A percentile compares a stretch with the other conserved stretches of the same genome.
phyloP scores from a whole-genome alignment of 2,329 filamentous ascomycete species.

The Grosmannia huntii region DNA sequence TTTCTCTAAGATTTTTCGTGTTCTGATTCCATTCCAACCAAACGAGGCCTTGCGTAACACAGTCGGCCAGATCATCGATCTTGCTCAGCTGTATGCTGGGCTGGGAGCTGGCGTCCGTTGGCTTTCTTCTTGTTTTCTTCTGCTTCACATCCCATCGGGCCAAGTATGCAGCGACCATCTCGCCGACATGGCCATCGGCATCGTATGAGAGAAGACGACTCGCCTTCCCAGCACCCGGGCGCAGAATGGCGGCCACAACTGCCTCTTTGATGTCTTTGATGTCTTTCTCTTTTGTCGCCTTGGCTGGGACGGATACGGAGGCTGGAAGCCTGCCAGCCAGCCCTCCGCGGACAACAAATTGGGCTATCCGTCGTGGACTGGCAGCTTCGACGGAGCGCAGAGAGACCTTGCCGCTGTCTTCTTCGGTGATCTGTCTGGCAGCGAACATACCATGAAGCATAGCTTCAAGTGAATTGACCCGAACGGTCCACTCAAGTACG shows the following conservation, averaged over 20 bases:
- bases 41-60: constrained; percentile 62
- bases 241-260: constrained; percentile 7
- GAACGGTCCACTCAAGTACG: constrained; percentile 70
- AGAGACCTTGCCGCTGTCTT: constrained; percentile 13
- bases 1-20: constrained; percentile 19
- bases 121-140: background rate
- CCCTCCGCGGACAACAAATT: constrained; percentile 32
- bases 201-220: background rate
- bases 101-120: constrained; percentile 8
- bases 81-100: constrained; percentile 30
- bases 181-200: background rate
- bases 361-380: constrained; percentile 34
- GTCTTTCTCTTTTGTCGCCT: constrained; percentile 12
- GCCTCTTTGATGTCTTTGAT: constrained; percentile 15
- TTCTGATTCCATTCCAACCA: constrained; percentile 68
- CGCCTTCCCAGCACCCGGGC: background rate
- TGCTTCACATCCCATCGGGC: constrained; percentile 9
- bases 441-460: constrained; percentile 64
- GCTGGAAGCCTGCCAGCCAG: background rate
- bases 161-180: constrained; percentile 8
- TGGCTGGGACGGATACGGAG: background rate
- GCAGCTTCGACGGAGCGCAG: constrained; percentile 30
- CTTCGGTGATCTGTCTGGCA: constrained; percentile 34
- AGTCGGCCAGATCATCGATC: constrained; percentile 72
- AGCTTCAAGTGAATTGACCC: constrained; percentile 70